phyloP scores from a whole-genome alignment of 2,329 filamentous ascomycete species.

The Bipolaris sorokiniana region DNA sequence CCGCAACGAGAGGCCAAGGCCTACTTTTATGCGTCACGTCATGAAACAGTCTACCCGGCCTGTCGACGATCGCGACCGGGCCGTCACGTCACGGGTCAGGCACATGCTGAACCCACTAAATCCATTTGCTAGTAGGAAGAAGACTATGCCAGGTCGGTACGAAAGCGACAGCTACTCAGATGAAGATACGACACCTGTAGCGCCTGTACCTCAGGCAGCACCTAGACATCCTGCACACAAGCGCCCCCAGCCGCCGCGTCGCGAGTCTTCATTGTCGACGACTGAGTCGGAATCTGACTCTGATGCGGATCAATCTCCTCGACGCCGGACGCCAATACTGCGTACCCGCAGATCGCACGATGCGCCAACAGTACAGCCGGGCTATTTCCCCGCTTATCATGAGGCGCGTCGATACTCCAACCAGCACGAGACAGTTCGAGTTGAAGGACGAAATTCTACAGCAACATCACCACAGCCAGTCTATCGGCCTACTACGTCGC shows the following conservation, averaged over 20 bases:
- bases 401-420: slow-evolving; percentile 38
- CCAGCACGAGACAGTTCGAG: slow-evolving; percentile 24
- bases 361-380: slow-evolving; percentile 46
- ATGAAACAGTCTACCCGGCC: slow-evolving; percentile 40
- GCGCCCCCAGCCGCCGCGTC: slow-evolving; percentile 40
- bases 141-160: slow-evolving; percentile 35
- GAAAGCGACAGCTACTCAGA: slow-evolving; percentile 40
- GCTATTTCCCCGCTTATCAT: slow-evolving; percentile 48
- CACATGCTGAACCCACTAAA: slow-evolving; percentile 47
- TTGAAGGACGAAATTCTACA: slow-evolving; percentile 24
- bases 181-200: slow-evolving; percentile 40
- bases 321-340: slow-evolving; percentile 40
- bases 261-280: slow-evolving; percentile 44
- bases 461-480: slow-evolving; percentile 34
- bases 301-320: slow-evolving; percentile 27
- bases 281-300: slow-evolving; percentile 43
- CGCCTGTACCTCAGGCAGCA: slow-evolving; percentile 26
- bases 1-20: slow-evolving; percentile 53
- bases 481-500: slow-evolving; percentile 54
- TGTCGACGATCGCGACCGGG: slow-evolving; percentile 36
- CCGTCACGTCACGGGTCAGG: slow-evolving; percentile 40
- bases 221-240: slow-evolving; percentile 37
- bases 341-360: slow-evolving; percentile 53
- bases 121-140: slow-evolving; percentile 24
- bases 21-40: slow-evolving; percentile 51